Evolutionary conservation across 306 rosid genomes (phyloP), one percentile per base, ranked within the genome.

Genomic region (Ziziphus jujuba): DNA sequence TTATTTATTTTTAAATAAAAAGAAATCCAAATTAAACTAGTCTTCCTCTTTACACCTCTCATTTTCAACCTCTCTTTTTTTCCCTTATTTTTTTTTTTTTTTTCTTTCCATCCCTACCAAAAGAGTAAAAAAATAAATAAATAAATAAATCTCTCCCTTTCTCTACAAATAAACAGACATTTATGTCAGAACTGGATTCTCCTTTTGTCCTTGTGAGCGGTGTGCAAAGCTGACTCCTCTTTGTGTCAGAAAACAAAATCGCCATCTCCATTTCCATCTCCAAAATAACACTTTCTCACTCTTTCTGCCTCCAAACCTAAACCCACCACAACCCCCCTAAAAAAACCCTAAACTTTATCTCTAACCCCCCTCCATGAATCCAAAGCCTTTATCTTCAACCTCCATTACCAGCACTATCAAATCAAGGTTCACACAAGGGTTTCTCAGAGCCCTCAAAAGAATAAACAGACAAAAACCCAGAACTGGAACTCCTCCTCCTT

Each of bases 171-270:
- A 17, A 45, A 69, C 22, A 20, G 20, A 38, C 60, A 51, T n/a
- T 72, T 62, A 70, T 72, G 70, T 72, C 76, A 63, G 76, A 72
- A 52, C 63, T 22, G 47, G 56, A 71, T 61, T 61, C 63, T 62
- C 20, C 54, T 31, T 44, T 54, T 62, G 56, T 67, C 63, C 56
- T 56, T 56, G 45, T 43, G 47, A 28, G 33, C 4, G 33, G 33
- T 23, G 51, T 23, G 35, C 13, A n/a, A n/a, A 56, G 14, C 21
- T 23, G 62, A 51, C 53, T 23, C 52, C 52, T n/a, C 4, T n/a
- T 7, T 55, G 54, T 67, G 55, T 43, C 63, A 67, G 71, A 40
- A 40, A 35, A 40, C 22, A 67, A 54, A 56, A 55, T 56, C 54
- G 10, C n/a, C 24, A 8, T 28, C 24, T 60, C 22, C 51, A 38